Conservation (phyloP, 352 stramenopile species). For the Pythium apleroticum region DNA sequence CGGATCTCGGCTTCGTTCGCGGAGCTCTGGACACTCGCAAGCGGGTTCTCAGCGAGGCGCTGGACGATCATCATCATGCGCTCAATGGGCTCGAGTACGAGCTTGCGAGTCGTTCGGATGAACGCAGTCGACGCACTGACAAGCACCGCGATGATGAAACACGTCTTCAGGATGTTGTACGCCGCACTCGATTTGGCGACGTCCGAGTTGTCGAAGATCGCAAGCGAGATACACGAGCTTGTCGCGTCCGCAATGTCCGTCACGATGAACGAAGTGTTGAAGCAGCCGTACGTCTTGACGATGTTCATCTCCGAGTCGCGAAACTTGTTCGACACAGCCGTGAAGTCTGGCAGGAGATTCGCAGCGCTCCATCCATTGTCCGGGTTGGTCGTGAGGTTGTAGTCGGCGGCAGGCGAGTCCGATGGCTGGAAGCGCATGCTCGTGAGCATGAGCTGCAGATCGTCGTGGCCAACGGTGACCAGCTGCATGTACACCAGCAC, state of each 20-base stretch:
- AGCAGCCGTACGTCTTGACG: constrained; percentile 78
- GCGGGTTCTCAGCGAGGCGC: constrained; percentile 84
- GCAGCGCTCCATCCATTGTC: constrained; percentile 51
- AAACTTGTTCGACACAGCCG: constrained; percentile 38
- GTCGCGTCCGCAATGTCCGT: constrained; percentile 48
- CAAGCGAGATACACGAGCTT: constrained; percentile 66
- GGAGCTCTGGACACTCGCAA: constrained; percentile 78
- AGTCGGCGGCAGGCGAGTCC: constrained; percentile 32
- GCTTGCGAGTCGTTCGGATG: constrained; percentile 75
- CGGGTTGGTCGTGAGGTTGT: constrained; percentile 61
- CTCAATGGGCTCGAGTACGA: constrained; percentile 90
- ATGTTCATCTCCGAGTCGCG: constrained; percentile 67
- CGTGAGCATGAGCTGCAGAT: constrained; percentile 34
- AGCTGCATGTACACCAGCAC: constrained; percentile 58
- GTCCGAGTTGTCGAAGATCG: constrained; percentile 84
- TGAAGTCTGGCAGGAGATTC: constrained; percentile 42
- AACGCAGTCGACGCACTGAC: constrained; percentile 80
- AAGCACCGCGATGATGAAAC: constrained; percentile 86
- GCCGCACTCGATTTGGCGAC: constrained; percentile 44
- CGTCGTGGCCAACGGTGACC: constrained; percentile 46
- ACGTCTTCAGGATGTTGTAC: constrained; percentile 88
- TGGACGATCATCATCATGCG: constrained; percentile 91
- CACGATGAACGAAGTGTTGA: constrained; percentile 58
- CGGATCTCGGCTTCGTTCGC: constrained; percentile 62
- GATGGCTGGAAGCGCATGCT: constrained; percentile 51